Base-by-base conservation (phyloP, 2,329 filamentous ascomycete species). In the Fusarium acutatum region DNA sequence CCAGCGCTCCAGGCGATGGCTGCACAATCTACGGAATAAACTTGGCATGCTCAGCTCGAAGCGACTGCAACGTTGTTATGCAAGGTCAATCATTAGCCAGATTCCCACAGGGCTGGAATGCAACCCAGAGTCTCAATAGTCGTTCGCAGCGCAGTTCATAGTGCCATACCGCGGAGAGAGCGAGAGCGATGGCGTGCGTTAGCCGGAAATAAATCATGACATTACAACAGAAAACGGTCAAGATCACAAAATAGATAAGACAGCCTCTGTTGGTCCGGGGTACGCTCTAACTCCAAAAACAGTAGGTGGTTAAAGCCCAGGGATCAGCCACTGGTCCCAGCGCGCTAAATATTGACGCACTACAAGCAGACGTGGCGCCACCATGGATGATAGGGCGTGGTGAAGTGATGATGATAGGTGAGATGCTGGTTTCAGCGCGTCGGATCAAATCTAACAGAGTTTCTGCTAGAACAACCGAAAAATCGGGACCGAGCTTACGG, bases 271-370 rank as follows among this genome's bases (percentile, higher is more conserved):
- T 49, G 40, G 54, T 47, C 50, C 40, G 32, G 65, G 56, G 43
- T 34, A 61, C 26, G 20, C 47, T 30, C 64, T 54, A 68, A 37
- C 30, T 20, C 49, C 28, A 34, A 28, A 68, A 54, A 35, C 5
- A 54, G 65, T 49, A 68, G 65, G 65, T 68, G 65, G 13, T 54
- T 54, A 26, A 49, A 60, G 18, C 28, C 17, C 18, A 62, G 30
- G 44, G 59, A 28, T 54, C 58, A 64, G 59, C 67, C 44, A 64
- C 53, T 68, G 41, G 49, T 13, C 53, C 37, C 41, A 60, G 40
- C 41, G 52, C 18, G 12, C 35, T 24, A 40, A 41, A 30, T 40
- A 67, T 38, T 61, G 62, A 52, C 14, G 22, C 64, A 46, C 61
- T 66, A 66, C 3, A 10, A 34, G 14, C 50, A 54, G 26, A 30